Base-by-base conservation (phyloP, 2,329 filamentous ascomycete genomes). In the Fusarium compactum region DNA sequence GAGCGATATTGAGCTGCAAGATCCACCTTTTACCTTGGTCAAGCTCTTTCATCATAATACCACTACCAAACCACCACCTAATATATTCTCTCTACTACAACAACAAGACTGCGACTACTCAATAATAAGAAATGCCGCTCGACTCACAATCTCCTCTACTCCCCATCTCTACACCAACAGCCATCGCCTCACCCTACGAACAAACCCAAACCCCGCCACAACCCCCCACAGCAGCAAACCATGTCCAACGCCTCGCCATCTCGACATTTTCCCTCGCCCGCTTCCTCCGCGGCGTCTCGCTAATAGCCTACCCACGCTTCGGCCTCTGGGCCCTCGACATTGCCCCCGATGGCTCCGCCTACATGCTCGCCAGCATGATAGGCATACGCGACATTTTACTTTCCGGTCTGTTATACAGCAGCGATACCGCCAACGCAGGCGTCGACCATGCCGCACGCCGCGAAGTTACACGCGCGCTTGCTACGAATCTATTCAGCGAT, bases 381-480 rank as follows among this genome's bases (percentile, higher is more conserved):
- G 78, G 78, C 50, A 71, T 77, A 14, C 76, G 78, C 43, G 77
- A 80, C 51, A 63, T 78, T 11, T 54, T 80, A 8, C 74, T 80
- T 14, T 73, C 76, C 1, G 77, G 76, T 0, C 61, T 79, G 22
- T 56, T 80, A 18, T 73, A 74, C 46, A 74, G 72, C 30, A 73
- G 76, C 48, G 76, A 78, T 32, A 58, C 51, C 5, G 6, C 51
- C 43, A 57, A 40, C 25, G 68, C 61, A 22, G 48, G 52, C 16
- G 41, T 47, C 18, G 71, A 74, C 16, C 43, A 58, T 5, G 44
- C 58, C 20, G 69, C 64, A 29, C 67, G 70, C 43, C 73, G 74
- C 51, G 78, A 79, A 50, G 67, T 77, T 8, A 73, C 73, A 34
- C 74, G 78, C 55, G 77, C 78, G 5, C 68, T 80, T 30, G 73